Evolutionary conservation across 768 basidiomycete species (phyloP), one percentile per base, ranked within the genome.

Genomic region (Amanita fuliginea): DNA sequence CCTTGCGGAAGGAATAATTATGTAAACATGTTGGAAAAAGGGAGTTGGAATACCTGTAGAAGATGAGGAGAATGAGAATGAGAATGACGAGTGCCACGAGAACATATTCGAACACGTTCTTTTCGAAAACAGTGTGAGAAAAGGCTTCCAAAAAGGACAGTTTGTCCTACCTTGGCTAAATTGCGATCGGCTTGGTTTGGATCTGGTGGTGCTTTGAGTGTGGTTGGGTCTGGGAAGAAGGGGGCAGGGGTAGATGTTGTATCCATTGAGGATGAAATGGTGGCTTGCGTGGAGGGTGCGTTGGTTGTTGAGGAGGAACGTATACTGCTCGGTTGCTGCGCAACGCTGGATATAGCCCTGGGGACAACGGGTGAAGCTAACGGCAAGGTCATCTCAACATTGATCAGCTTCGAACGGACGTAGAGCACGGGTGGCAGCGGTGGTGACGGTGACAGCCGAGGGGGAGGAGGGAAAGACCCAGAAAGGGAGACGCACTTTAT

Each of bases 221-320:
- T 50, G 24, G 46, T 57, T 7, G 62, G 62, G 36, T 63, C 60
- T 7, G 59, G 59, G 41, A 62, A 64, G 24, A 59, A 61, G 5
- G 64, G 61, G 6, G 53, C 51, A 10, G 52, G 46, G 7, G 46
- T 51, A 4, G 47, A 8, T 6, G 35, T 18, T 3, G 36, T 19
- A n/a, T 5, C 11, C 18, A 18, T 33, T 6, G 32, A 24, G 30
- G 30, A 34, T 8, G 44, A n/a, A 18, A 19, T 16, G 16, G 43
- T 14, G 10, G 43, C 26, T 28, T 45, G 51, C 9, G 49, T 32
- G 3, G 24, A 26, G 39, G 47, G 33, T 3, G n/a, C 3, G 53
- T 22, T 28, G 32, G 11, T 11, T 32, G 34, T 11, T 26, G 41
- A 11, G 42, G 24, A 40, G 3, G 14, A 18, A 14, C 24, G 14